Evolutionary conservation across 495 filamentous ascomycete species (phyloP).

Genomic region (Neurospora sp.): DNA sequence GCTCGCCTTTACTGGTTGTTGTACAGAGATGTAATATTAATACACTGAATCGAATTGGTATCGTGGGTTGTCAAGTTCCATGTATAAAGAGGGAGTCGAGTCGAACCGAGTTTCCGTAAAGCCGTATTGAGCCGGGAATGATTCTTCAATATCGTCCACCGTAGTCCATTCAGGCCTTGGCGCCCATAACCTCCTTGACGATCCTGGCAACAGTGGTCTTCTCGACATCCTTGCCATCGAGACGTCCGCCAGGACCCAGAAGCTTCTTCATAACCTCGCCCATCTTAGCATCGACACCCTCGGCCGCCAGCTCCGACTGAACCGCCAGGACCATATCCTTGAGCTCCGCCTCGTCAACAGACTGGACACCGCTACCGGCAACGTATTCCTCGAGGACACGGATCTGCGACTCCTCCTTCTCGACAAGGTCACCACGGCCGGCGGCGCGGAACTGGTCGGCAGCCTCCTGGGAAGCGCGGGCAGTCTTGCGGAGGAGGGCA

Average conservation of each 20-base stretch:
- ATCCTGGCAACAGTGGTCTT: constrained; percentile 22
- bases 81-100: neutral
- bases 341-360: constrained; percentile 31
- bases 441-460: constrained; percentile 37
- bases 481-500: constrained; percentile 38
- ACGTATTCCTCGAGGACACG: constrained; percentile 40
- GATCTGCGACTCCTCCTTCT: constrained; percentile 42
- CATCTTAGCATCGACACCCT: constrained; percentile 14
- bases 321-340: constrained; percentile 23
- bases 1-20: neutral
- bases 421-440: constrained; percentile 42
- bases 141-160: neutral
- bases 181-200: constrained; percentile 17
- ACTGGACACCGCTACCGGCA: constrained; percentile 29
- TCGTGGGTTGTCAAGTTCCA: neutral
- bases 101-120: neutral
- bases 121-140: neutral
- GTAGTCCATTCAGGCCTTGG: neutral
- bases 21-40: neutral
- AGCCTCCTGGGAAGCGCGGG: constrained; percentile 28
- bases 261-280: constrained; percentile 31
- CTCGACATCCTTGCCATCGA: constrained; percentile 30
- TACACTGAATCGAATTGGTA: neutral
- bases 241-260: constrained; percentile 21
- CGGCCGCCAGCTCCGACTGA: constrained; percentile 21